These are phyloP conservation scores for Pyrenula aspistea DNA, from an alignment of 495 filamentous ascomycete genomes.

Conservation along the genomic window DNA sequence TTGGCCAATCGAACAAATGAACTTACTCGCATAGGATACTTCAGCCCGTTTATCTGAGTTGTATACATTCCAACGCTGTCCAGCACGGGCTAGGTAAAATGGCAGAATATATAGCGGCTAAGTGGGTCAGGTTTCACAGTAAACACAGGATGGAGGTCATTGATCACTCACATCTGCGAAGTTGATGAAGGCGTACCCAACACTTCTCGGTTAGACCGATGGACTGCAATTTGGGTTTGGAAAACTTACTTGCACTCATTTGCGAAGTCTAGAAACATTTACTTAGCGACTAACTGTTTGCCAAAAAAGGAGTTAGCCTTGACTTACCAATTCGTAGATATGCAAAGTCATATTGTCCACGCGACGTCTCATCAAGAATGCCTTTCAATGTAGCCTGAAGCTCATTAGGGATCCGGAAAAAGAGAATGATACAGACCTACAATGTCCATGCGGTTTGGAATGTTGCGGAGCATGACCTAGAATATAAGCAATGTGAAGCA, in stretches of 20 bases:
- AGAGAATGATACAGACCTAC: conserved; percentile 18
- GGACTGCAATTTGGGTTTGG: neutral
- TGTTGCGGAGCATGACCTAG: conserved; percentile 92
- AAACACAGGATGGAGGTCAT: neutral
- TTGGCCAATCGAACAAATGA: conserved; percentile 1
- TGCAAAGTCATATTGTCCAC: conserved; percentile 82
- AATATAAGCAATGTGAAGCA: conserved; percentile 11
- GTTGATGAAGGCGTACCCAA: conserved; percentile 97
- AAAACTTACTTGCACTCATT: conserved; percentile 74
- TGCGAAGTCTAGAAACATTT: conserved; percentile 48
- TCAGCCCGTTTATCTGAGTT: conserved; percentile 78
- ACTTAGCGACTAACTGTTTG: conserved; percentile 2
- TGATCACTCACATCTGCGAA: conserved; percentile 60
- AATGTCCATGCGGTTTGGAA: conserved; percentile 81
- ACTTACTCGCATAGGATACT: conserved; percentile 86
- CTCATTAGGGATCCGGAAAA: conserved; percentile 5
- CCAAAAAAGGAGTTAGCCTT: neutral
- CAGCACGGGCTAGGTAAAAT: conserved; percentile 63
- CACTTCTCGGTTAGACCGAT: conserved; percentile 47
- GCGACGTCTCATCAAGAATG: conserved; percentile 67
- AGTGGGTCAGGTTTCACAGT: conserved; percentile 48
- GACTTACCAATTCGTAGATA: conserved; percentile 74
- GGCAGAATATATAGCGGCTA: conserved; percentile 12
- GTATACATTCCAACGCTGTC: conserved; percentile 70
- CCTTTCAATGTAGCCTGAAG: conserved; percentile 51